phyloP scores from a whole-genome alignment of 257 asterid genomes.

The Solanum chiquidenum region DNA sequence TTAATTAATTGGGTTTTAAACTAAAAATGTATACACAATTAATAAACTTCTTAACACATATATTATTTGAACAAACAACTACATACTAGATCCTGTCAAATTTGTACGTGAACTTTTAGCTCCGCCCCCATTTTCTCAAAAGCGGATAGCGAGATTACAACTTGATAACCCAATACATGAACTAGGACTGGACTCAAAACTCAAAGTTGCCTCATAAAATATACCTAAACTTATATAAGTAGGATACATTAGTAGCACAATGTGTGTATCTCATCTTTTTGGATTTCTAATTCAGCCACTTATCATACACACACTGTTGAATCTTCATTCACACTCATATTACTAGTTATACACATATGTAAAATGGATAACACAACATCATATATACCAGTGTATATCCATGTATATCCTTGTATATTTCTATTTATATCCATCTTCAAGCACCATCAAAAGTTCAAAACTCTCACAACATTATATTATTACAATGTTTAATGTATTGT shows the following conservation, averaged over 20 bases:
- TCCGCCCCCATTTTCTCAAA: accelerated
- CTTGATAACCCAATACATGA: neutral
- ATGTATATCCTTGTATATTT: no score
- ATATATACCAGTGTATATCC: neutral
- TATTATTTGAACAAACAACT: no score
- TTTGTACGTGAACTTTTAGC: accelerated
- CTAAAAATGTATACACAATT: accelerated
- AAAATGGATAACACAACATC: neutral
- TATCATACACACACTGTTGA: neutral
- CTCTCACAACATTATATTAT: no score
- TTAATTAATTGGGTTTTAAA: no score
- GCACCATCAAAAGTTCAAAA: no score
- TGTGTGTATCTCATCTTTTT: neutral
- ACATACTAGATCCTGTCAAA: accelerated
- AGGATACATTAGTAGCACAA: no score
- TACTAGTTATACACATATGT: neutral
- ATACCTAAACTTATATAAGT: neutral
- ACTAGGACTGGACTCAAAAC: neutral
- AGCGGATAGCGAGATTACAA: neutral
- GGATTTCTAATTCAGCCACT: neutral
- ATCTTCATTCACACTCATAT: neutral
- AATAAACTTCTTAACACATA: no score
- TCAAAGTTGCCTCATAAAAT: neutral
- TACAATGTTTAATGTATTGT: no score
- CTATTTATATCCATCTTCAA: no score